Base-by-base conservation (phyloP, 495 filamentous ascomycete species). In the Xylaria acuta region DNA sequence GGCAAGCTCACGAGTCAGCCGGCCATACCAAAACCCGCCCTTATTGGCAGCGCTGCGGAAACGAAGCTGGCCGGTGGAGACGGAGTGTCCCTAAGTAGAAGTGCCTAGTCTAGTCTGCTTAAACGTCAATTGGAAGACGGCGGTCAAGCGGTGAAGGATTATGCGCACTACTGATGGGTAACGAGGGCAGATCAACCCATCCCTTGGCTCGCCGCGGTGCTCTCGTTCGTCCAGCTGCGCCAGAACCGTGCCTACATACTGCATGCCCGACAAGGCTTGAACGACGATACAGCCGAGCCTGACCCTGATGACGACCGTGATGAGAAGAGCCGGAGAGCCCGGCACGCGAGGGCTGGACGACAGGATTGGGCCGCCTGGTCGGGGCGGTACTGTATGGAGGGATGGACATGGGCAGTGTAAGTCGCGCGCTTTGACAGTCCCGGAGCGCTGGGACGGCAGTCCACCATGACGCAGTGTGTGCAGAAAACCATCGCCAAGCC, bases 141-240 rank as follows among this genome's bases (percentile, higher is more conserved):
- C 68, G 69, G 75, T 74, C 62, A 76, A 78, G 77, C 77, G 77
- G 77, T 79, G 77, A 79, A 76, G 77, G 63, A 75, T 74, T 75
- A 76, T 79, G 74, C 76, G 76, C 68, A 67, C 71, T 75, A 51
- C 64, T 53, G 51, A 66, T 59, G 71, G 56, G 40, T 20, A 51
- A 72, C 62, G 60, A 71, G 45, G 64, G 41, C 18, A 59, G 70
- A 72, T 71, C 69, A 59, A 58, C 69, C 69, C 47, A 70, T 71
- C 69, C 60, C 60, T 58, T 45, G n/a, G 30, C 49, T 41, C 43
- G 45, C 30, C 32, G 20, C 59, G 40, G 12, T 25, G 59, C 53
- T 25, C 62, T 66, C 51, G 70, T 45, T 64, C 47, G 40, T 40
- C 60, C 36, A 45, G 62, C 70, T 67, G 62, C 27, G 32, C 47